phyloP scores from a whole-genome alignment of 306 rosid genomes.

The Lupinus albus region DNA sequence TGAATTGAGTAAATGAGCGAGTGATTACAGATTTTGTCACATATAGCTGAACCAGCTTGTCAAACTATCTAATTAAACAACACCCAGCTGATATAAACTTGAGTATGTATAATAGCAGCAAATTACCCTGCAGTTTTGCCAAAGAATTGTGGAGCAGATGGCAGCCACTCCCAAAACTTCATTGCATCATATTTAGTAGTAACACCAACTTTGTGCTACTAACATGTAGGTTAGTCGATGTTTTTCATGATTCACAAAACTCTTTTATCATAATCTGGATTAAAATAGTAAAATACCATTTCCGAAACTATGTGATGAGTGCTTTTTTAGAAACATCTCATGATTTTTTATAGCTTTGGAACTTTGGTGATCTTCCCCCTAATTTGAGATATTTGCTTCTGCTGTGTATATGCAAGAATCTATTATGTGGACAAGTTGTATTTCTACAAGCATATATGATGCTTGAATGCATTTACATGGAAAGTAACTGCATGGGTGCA shows the following conservation, averaged over 20 bases:
- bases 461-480: conserved; percentile 17
- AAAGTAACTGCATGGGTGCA: conserved; percentile 11
- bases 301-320: conserved; percentile 4
- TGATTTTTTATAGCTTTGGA: conserved; percentile 22
- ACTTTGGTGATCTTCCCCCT: conserved; percentile 27
- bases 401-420: not conserved
- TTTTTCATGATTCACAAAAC: conserved; percentile 6
- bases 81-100: too few species aligned
- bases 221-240: not conserved
- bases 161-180: not conserved
- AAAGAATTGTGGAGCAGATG: not conserved
- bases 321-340: not conserved
- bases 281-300: conserved; percentile 31
- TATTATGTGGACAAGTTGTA: not conserved
- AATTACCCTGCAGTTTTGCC: too few species aligned
- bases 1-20: too few species aligned
- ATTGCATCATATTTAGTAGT: not conserved
- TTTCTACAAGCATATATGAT: conserved; percentile 3
- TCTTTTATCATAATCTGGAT: conserved; percentile 24
- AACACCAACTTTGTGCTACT: not conserved
- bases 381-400: not conserved
- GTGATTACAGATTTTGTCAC: too few species aligned
- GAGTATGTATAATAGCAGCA: too few species aligned
- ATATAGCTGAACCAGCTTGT: too few species aligned
- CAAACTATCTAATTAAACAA: too few species aligned